A percentile compares a stretch with the other conserved stretches of the same genome.
phyloP scores from a whole-genome alignment of 352 stramenopile genomes.

The Phytopythium ostracodes region DNA sequence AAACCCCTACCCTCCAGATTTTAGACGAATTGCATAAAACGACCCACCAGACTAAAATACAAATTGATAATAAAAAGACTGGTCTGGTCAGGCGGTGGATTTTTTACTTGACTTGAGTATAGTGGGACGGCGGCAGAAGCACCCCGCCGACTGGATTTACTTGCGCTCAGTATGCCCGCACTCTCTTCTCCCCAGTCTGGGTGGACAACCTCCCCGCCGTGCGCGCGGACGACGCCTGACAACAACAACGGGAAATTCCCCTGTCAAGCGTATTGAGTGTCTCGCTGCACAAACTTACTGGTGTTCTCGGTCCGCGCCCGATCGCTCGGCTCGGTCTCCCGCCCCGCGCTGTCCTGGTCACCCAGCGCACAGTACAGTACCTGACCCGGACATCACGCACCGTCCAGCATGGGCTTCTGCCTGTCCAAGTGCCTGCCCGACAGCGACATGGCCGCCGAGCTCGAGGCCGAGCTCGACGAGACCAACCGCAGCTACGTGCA shows the following conservation, averaged over 20 bases:
- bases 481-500: slow-evolving; percentile 48
- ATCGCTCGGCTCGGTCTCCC: neutral
- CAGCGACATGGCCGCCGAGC: slow-evolving; percentile 79
- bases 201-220: neutral
- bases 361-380: neutral
- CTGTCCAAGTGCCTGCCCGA: slow-evolving; percentile 82
- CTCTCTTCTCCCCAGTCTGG: neutral
- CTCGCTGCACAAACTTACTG: no score
- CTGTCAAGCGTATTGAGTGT: no score
- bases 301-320: no score
- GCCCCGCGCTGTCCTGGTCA: neutral
- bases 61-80: neutral
- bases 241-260: slow-evolving; percentile 2
- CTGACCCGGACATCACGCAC: no score
- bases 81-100: neutral
- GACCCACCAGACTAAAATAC: neutral
- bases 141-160: neutral
- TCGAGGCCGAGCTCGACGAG: slow-evolving; percentile 82
- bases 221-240: neutral
- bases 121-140: neutral
- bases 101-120: neutral
- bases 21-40: no score
- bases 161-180: slow-evolving; percentile 3
- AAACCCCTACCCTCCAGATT: neutral
- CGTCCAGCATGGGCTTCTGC: slow-evolving; percentile 72